phyloP scores from a whole-genome alignment of 1,284 basidiomycete genomes.

The Hymenochaete sp. region DNA sequence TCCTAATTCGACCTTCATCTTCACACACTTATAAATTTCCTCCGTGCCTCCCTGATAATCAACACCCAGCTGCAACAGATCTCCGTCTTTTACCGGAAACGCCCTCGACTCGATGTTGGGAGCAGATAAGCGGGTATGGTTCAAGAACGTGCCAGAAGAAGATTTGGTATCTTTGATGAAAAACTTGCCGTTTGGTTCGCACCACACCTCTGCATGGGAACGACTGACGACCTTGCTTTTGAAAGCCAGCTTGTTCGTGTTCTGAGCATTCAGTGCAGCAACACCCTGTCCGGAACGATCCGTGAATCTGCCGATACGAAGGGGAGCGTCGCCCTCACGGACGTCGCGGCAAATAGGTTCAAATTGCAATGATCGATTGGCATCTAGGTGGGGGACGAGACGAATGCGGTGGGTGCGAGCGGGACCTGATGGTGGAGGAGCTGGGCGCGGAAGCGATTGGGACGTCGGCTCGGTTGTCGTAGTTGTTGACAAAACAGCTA shows the following conservation, averaged over 20 bases:
- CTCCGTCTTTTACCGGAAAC: constrained; percentile 84
- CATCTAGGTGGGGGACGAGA: constrained; percentile 91
- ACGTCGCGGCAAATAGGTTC: constrained; percentile 88
- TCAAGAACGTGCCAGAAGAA: constrained; percentile 91
- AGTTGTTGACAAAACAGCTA: background rate
- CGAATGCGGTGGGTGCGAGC: constrained; percentile 31
- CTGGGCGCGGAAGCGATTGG: background rate
- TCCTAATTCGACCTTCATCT: constrained; percentile 89
- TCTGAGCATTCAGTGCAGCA: constrained; percentile 60
- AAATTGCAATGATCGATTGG: constrained; percentile 82
- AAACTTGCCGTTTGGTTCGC: constrained; percentile 57
- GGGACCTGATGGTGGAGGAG: background rate
- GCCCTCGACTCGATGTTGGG: constrained; percentile 79
- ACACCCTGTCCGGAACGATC: constrained; percentile 68
- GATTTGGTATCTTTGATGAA: constrained; percentile 89
- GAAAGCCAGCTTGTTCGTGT: constrained; percentile 85
- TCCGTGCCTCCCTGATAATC: constrained; percentile 98
- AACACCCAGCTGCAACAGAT: constrained; percentile 92
- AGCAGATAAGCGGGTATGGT: constrained; percentile 83
- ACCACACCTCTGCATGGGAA: constrained; percentile 93
- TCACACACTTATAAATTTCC: constrained; percentile 97
- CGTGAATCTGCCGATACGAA: constrained; percentile 90
- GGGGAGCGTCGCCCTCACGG: constrained; percentile 52
- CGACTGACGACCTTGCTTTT: constrained; percentile 94
- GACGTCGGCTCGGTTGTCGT: too few species aligned